Evolutionary conservation across 495 filamentous ascomycete genomes (phyloP).

Genomic region (Trichoderma virens): DNA sequence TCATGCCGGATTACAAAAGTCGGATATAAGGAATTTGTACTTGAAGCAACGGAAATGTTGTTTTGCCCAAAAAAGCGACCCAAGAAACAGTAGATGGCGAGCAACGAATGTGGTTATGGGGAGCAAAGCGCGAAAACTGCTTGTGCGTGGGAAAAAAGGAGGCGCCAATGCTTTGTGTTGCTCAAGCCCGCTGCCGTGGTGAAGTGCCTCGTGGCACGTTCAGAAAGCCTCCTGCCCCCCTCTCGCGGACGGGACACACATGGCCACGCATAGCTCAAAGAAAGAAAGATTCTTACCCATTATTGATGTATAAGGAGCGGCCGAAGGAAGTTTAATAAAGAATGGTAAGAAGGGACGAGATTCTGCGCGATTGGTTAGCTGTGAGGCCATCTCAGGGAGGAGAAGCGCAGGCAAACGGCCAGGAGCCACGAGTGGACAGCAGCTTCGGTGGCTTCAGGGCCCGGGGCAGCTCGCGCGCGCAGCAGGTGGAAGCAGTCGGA

Average conservation of each 20-base stretch:
- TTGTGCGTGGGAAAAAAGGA: conserved; percentile 17
- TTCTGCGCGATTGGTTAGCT: conserved; percentile 9
- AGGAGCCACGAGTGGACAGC: conserved; percentile 4
- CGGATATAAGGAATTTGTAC: conserved; percentile 27
- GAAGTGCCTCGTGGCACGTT: conserved; percentile 4
- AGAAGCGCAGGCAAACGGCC: background rate
- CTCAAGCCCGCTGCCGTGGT: conserved; percentile 14
- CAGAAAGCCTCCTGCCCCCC: conserved; percentile 20
- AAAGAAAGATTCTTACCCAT: conserved; percentile 40
- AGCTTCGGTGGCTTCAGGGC: background rate
- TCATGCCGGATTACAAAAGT: conserved; percentile 22
- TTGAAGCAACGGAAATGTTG: conserved; percentile 29
- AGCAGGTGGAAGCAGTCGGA: background rate
- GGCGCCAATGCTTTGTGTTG: conserved; percentile 13
- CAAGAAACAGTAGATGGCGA: conserved; percentile 31
- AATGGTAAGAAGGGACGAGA: conserved; percentile 20
- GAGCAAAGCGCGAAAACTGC: conserved; percentile 18
- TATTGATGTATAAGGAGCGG: conserved; percentile 30
- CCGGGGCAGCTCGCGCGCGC: background rate
- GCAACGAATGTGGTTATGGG: conserved; percentile 2
- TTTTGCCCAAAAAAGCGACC: conserved; percentile 23
- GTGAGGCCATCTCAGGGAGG: conserved; percentile 5
- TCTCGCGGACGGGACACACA: conserved; percentile 22
- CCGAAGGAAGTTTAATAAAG: conserved; percentile 20
- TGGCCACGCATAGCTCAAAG: conserved; percentile 22